These are phyloP conservation scores for Gynochthodes officinalis DNA, from an alignment of 257 asterid genomes.

Conservation along the genomic window DNA sequence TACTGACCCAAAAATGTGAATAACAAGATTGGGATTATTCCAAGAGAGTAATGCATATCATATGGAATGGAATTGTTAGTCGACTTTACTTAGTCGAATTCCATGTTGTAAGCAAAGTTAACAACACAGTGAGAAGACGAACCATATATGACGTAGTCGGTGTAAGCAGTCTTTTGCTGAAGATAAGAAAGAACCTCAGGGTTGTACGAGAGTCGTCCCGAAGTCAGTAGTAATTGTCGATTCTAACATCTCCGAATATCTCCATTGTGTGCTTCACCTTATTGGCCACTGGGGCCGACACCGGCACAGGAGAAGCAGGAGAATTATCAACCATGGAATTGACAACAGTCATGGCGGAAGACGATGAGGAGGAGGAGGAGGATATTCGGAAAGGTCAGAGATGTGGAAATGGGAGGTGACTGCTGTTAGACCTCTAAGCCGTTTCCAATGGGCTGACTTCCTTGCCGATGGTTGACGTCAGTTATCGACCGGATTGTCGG, in stretches of 20 bases:
- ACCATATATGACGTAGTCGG: constrained; percentile 76
- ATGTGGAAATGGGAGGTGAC: background rate
- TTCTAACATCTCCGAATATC: constrained; percentile 82
- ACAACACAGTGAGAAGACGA: no score
- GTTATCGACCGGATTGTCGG: no score
- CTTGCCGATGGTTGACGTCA: no score
- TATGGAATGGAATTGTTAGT: no score
- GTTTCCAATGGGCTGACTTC: no score
- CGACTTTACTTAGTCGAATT: no score
- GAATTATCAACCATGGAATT: background rate
- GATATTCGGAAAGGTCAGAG: background rate
- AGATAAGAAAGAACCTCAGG: constrained; percentile 62
- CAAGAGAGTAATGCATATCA: no score
- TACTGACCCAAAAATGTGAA: no score
- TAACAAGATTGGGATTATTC: no score
- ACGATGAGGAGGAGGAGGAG: no score
- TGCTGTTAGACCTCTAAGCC: no score
- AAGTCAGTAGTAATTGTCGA: constrained; percentile 87
- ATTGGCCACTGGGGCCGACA: constrained; percentile 63
- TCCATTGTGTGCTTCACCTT: constrained; percentile 83
- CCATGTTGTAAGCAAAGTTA: no score
- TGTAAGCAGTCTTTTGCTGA: constrained; percentile 61
- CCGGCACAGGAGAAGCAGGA: constrained; percentile 40
- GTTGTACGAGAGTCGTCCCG: constrained; percentile 88
- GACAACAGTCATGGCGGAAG: constrained; percentile 9